phyloP scores from a whole-genome alignment of 2,329 filamentous ascomycete species.

The Coleophoma cylindrospora region DNA sequence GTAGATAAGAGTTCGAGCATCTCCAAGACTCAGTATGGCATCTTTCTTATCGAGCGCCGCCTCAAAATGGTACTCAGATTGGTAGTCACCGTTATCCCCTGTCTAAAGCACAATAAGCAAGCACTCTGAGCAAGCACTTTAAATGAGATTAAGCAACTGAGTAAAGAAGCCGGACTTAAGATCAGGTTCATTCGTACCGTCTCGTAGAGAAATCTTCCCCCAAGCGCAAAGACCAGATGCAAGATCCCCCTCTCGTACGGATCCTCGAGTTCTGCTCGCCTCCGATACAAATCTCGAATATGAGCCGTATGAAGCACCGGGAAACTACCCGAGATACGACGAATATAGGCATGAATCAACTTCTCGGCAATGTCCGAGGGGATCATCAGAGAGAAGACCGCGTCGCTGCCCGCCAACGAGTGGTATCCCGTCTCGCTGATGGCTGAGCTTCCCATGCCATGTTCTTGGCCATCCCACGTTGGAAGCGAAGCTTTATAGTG shows the following conservation, averaged over 20 bases:
- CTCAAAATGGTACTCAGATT: slow-evolving; percentile 4
- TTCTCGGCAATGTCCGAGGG: slow-evolving; percentile 1
- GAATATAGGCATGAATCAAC: slow-evolving; percentile 4
- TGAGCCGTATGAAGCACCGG: slow-evolving; percentile 3
- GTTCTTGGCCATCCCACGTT: background rate
- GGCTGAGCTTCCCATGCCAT: background rate
- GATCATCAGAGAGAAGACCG: background rate
- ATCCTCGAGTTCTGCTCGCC: slow-evolving; percentile 1
- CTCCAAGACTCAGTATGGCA: background rate
- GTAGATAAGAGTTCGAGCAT: slow-evolving; percentile 4
- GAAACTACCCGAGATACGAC: slow-evolving; percentile 5
- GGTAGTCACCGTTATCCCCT: background rate
- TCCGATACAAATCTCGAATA: slow-evolving; percentile 4
- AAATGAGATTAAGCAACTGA: no score
- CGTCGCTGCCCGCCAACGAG: background rate
- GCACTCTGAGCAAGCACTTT: background rate
- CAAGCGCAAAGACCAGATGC: slow-evolving; percentile 4
- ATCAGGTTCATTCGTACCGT: no score
- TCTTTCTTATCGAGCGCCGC: slow-evolving; percentile 3
- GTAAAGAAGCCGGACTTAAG: no score
- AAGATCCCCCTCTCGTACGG: slow-evolving; percentile 6
- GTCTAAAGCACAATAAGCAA: background rate
- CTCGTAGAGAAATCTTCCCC: slow-evolving; percentile 3
- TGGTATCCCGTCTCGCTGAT: slow-evolving; percentile 1
- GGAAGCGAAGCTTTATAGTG: background rate